Percentiles rank a stretch among this genome's conserved stretches.
phyloP scores from a whole-genome alignment of 305 asterid species.

The Fraxinus floribunda region DNA sequence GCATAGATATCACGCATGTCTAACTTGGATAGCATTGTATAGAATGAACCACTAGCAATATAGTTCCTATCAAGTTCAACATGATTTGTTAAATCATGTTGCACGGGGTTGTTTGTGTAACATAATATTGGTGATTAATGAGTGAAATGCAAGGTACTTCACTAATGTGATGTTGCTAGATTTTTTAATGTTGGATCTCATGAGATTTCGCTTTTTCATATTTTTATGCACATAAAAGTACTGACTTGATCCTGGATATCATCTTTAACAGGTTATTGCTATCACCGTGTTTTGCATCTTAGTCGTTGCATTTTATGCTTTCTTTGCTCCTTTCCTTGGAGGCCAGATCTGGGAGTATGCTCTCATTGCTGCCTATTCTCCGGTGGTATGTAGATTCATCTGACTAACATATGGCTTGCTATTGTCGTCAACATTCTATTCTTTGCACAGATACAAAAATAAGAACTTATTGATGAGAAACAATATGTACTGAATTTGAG shows the following conservation, averaged over 20 bases:
- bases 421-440: conserved; percentile 9
- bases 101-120: too few species aligned
- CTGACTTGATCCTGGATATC: conserved; percentile 21
- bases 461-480: neutral
- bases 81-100: too few species aligned
- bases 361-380: conserved; percentile 72
- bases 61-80: too few species aligned
- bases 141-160: neutral
- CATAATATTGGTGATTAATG: neutral
- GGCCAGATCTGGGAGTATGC: conserved; percentile 80
- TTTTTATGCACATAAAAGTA: conserved; percentile 13
- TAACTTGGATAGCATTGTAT: too few species aligned
- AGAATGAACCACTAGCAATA: too few species aligned
- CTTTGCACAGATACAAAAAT: neutral
- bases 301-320: conserved; percentile 93
- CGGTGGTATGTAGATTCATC: conserved; percentile 66
- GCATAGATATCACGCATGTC: too few species aligned
- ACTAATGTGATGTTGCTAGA: conserved; percentile 4
- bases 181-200: neutral
- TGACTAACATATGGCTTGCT: conserved; percentile 18
- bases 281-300: conserved; percentile 87
- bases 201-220: neutral
- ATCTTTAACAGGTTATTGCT: conserved; percentile 75
- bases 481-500: neutral
- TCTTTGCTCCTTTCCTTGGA: conserved; percentile 98